Evolutionary conservation across 208 protist genomes (phyloP), one percentile per base, ranked within the genome.

Genomic region (Trypanosoma cruzi): DNA sequence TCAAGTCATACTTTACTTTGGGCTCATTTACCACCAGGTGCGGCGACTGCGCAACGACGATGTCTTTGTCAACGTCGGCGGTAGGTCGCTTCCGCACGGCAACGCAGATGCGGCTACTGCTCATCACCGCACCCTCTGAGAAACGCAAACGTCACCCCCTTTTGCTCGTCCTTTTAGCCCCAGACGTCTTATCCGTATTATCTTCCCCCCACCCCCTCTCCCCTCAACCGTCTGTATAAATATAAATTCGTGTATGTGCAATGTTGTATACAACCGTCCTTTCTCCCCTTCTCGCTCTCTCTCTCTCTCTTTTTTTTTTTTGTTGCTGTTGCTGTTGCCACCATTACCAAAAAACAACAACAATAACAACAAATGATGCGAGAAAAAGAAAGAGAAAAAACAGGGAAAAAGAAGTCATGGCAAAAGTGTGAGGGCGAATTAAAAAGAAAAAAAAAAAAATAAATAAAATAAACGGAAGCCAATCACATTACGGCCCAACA

Each of bases 1-100:
- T 95, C 40, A 99, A 72, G 78, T 99, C 98, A 59, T 99, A 95
- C 78, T 98, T 97, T 29, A 96, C 82, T 68, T 97, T 97, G 8
- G 93, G 95, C 75, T 97, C 95, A 68, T 96, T 91, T 20, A 98
- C 90, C 31, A 94, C 80, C 48, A 92, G 75, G 48, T 82, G 55
- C 31, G 89, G 85, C 6, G 87, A 84, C 16, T 80, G 78, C 22
- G 90, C 93, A 68, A 89, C 73, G 8, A 97, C 85, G 68, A 98
- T 90, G 71, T 97, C 92, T 57, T 80, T 88, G 55, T 90, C 89
- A 24, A 44, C 63, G 60, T 88, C 81, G 29, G 75, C 69, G 5
- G 91, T 80, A 11, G 95, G 95, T 0, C 95, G 80, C 77, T 97
- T 97, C 55, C 95, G 86, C 61, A 98, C 93, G 32, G 88, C 90